Conservation (phyloP, 73 alveolate genomes). For the Uronychia setigera region DNA sequence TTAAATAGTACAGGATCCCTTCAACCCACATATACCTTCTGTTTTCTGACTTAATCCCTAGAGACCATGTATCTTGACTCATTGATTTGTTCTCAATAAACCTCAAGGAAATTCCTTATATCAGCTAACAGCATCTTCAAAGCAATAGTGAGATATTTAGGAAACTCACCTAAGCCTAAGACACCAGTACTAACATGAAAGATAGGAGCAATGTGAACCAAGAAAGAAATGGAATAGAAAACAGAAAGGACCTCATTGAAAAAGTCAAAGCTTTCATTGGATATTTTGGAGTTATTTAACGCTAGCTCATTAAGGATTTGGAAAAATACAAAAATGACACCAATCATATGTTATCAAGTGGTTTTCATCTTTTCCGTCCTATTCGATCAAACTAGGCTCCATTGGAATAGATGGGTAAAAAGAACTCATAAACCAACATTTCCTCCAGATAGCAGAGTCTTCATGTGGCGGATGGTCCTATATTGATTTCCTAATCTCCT, state of each 20-base stretch:
- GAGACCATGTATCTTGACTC: slow-evolving; percentile 8
- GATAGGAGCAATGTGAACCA: not conserved
- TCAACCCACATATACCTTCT: slow-evolving; percentile 15
- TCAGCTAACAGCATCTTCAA: too few species aligned
- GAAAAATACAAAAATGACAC: not conserved
- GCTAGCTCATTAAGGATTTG: not conserved
- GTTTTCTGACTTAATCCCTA: slow-evolving; percentile 32
- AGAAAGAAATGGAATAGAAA: slow-evolving; percentile 4
- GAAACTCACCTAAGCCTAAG: not conserved
- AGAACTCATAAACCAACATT: too few species aligned
- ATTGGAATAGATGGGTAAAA: too few species aligned
- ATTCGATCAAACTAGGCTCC: too few species aligned
- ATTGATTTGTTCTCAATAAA: slow-evolving; percentile 26
- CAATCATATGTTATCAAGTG: too few species aligned
- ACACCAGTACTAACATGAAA: not conserved
- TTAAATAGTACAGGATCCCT: slow-evolving; percentile 43
- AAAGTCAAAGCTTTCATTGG: not conserved
- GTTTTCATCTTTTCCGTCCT: too few species aligned
- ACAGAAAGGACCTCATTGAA: not conserved
- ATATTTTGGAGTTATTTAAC: too few species aligned
- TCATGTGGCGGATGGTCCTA: too few species aligned
- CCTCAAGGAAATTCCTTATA: slow-evolving; percentile 45
- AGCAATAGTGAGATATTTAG: too few species aligned
- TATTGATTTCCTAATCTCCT: too few species aligned
- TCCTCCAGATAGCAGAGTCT: too few species aligned